Conservation (phyloP, 352 stramenopile species). For the Globisporangium splendens region DNA sequence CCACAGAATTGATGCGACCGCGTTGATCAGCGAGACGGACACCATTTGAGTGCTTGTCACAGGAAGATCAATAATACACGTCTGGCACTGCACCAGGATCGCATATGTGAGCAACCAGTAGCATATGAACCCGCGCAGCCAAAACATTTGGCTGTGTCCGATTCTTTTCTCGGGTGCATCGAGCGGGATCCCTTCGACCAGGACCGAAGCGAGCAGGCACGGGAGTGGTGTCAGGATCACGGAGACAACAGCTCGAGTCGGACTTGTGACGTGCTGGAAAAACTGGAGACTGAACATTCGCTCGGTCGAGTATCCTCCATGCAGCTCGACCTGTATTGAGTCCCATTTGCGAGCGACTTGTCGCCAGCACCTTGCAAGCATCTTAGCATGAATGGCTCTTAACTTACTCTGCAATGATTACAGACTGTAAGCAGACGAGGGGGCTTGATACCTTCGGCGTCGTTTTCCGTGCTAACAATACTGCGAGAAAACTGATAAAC, state of each 20-base stretch:
- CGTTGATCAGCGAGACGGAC: background rate
- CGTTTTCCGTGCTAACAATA: too few relatives aligned
- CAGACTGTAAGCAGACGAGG: too few relatives aligned
- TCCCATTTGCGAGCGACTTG: background rate
- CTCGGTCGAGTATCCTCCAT: conserved; percentile 5
- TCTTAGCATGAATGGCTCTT: background rate
- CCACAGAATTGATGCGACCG: background rate
- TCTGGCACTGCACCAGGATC: background rate
- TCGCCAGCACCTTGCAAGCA: background rate
- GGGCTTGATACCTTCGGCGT: too few relatives aligned
- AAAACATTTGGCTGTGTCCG: background rate
- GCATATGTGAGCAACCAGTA: background rate
- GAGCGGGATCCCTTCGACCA: conserved; percentile 2
- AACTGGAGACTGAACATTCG: conserved; percentile 1
- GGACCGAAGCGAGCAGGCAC: background rate
- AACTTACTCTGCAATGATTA: too few relatives aligned
- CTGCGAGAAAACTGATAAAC: too few relatives aligned
- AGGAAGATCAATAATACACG: background rate
- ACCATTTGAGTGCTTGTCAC: background rate
- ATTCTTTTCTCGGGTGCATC: background rate
- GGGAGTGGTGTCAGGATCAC: background rate
- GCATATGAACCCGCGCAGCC: background rate
- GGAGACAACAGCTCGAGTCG: background rate
- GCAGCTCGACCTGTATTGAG: conserved; percentile 6
- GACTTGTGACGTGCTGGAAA: background rate